These are phyloP conservation scores for Collybia nuda DNA, from an alignment of 768 basidiomycete genomes.

Conservation along the genomic window DNA sequence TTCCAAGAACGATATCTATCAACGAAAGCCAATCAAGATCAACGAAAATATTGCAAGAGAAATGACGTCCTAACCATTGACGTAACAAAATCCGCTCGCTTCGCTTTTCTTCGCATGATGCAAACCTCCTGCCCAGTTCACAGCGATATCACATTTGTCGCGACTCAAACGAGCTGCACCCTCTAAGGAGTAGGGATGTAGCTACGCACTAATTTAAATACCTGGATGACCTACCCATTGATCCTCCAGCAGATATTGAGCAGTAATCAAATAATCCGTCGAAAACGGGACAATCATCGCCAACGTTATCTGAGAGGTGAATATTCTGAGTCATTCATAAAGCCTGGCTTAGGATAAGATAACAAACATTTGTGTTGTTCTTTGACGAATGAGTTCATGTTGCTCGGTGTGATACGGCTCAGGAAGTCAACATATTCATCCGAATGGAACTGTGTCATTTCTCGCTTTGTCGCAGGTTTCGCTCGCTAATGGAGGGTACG, in stretches of 20 bases:
- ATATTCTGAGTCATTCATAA: not conserved
- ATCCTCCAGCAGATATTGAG: conserved; percentile 99
- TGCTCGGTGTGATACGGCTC: conserved; percentile 89
- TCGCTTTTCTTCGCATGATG: conserved; percentile 99
- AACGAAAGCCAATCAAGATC: conserved; percentile 2
- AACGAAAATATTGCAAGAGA: not conserved
- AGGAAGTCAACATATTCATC: conserved; percentile 99
- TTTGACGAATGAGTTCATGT: conserved; percentile 90
- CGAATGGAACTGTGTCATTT: conserved; percentile 99
- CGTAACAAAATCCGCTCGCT: conserved; percentile 98
- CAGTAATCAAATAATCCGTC: conserved; percentile 99
- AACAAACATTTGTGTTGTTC: conserved; percentile 94
- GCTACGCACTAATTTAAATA: not conserved
- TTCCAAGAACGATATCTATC: conserved; percentile 94
- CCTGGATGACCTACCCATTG: conserved; percentile 75
- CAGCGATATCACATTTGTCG: conserved; percentile 98
- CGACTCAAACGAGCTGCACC: conserved; percentile 93
- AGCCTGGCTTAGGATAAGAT: conserved; percentile 2
- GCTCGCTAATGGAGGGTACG: conserved; percentile 63
- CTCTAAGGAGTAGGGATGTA: conserved; percentile 51
- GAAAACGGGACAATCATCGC: conserved; percentile 98
- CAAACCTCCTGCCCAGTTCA: conserved; percentile 98
- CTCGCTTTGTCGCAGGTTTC: conserved; percentile 98
- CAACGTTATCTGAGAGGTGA: conserved; percentile 78
- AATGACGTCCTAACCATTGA: conserved; percentile 68